phyloP scores from a whole-genome alignment of 2,329 filamentous ascomycete species.

The Claviceps paspali region DNA sequence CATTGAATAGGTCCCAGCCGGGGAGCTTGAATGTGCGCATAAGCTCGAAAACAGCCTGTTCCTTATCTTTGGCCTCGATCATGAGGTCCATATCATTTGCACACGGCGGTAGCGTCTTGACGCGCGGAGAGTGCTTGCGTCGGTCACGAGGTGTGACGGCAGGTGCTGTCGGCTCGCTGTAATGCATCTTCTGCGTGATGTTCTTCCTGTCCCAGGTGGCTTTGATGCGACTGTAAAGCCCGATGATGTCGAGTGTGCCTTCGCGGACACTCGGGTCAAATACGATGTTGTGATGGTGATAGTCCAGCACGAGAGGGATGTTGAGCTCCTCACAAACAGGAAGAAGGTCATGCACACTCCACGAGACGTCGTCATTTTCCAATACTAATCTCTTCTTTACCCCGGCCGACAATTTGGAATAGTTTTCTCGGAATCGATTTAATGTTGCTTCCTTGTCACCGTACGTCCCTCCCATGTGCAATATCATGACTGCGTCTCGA shows the following conservation, averaged over 20 bases:
- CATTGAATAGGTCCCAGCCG: slow-evolving; percentile 59
- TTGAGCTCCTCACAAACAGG: slow-evolving; percentile 88
- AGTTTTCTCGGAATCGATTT: slow-evolving; percentile 63
- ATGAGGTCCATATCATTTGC: slow-evolving; percentile 80
- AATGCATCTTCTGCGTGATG: slow-evolving; percentile 94
- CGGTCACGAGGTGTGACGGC: slow-evolving; percentile 66
- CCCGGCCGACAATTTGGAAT: slow-evolving; percentile 46
- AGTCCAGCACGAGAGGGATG: slow-evolving; percentile 85
- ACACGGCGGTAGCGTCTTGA: slow-evolving; percentile 69
- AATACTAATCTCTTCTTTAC: slow-evolving; percentile 73
- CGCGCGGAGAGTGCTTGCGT: slow-evolving; percentile 72
- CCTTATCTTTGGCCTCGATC: slow-evolving; percentile 98
- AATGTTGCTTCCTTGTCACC: slow-evolving; percentile 73
- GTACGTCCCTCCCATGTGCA: slow-evolving; percentile 86
- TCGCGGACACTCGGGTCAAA: slow-evolving; percentile 66
- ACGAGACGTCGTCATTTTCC: slow-evolving; percentile 89
- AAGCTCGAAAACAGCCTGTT: slow-evolving; percentile 87
- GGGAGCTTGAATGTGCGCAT: slow-evolving; percentile 81
- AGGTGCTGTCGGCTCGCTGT: slow-evolving; percentile 52
- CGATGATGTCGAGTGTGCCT: slow-evolving; percentile 67
- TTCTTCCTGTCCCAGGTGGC: slow-evolving; percentile 72
- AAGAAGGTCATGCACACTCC: slow-evolving; percentile 81
- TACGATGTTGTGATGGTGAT: slow-evolving; percentile 88
- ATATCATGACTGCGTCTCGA: slow-evolving; percentile 80
- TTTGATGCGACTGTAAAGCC: slow-evolving; percentile 59